phyloP scores from a whole-genome alignment of 768 basidiomycete species.

The Cystobasidium ongulense region DNA sequence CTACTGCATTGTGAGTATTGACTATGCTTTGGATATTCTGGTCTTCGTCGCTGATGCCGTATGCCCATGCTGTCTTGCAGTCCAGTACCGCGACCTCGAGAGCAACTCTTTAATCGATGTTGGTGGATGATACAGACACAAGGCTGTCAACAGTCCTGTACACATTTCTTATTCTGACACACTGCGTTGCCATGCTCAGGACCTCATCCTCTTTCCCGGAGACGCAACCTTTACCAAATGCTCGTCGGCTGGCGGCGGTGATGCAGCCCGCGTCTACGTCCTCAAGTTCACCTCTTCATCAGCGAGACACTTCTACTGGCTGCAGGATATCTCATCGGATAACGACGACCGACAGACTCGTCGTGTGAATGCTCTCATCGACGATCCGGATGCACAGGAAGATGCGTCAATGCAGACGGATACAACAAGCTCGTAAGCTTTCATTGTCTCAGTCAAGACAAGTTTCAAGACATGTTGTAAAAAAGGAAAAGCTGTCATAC shows the following conservation, averaged over 20 bases:
- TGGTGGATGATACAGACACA: background rate
- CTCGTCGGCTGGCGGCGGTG: background rate
- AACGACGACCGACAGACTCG: background rate
- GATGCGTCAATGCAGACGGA: background rate
- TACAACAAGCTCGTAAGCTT: slow-evolving; percentile 20
- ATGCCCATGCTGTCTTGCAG: background rate
- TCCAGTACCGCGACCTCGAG: slow-evolving; percentile 34
- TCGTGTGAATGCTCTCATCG: slow-evolving; percentile 39
- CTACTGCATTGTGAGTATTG: slow-evolving; percentile 35
- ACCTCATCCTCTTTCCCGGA: slow-evolving; percentile 41
- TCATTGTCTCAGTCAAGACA: no score
- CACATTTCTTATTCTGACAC: background rate
- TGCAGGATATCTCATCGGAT: slow-evolving; percentile 32
- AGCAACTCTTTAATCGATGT: slow-evolving; percentile 19
- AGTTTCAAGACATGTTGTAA: slow-evolving; percentile 17
- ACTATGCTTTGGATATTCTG: background rate
- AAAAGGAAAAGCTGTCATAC: background rate
- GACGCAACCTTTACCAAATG: slow-evolving; percentile 38
- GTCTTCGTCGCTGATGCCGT: slow-evolving; percentile 2
- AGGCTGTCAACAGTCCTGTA: no score
- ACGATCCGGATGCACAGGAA: slow-evolving; percentile 20
- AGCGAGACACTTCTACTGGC: slow-evolving; percentile 41
- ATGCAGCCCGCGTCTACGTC: slow-evolving; percentile 34
- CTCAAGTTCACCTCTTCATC: slow-evolving; percentile 38
- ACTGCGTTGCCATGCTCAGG: slow-evolving; percentile 27